Evolutionary conservation across 2,329 filamentous ascomycete genomes (phyloP), one percentile per base, ranked within the genome.

Genomic region (Septoria linicola): DNA sequence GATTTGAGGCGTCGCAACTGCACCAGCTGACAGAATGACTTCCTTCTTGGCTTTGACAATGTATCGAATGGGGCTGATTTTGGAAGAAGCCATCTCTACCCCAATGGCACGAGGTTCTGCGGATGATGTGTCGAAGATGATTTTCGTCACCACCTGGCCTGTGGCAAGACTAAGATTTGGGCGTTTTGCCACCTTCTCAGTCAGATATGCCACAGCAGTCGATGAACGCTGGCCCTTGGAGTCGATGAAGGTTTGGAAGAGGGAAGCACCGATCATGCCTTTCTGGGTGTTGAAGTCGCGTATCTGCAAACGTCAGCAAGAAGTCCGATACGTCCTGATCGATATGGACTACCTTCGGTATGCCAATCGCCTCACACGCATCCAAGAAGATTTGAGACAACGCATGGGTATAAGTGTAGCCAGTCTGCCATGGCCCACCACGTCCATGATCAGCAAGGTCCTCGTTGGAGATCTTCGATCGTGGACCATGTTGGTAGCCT

Each of bases 1-100:
- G 36, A 83, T 74, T 30, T 68, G 67, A 1, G 73, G 73, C 2
- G 66, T 66, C 27, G 72, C 67, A 2, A 74, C 58, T 5, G 70
- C 62, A 13, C 73, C 73, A n/a, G 67, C 62, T 8, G 60, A 68
- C 6, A 75, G 53, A 39, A 76, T 68, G 32, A 75, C 65, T 49
- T 75, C 72, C 37, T 70, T 69, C 2, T 61, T 61, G 3, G 58
- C 58, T n/a, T 54, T 59, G 31, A 71, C 47, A 19, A 1, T 45
- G 39, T 48, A 65, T 36, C 42, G 40, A 59, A 51, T 47, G 56
- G 40, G 39, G 40, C 43, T 56, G 48, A 35, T 25, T 19, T 44
- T 46, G 2, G 55, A 53, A 13, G 49, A 41, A 16, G 41, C 55
- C 52, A 55, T 53, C 45, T 61, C 57, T 11, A 59, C 55, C 16